Evolutionary conservation across 148 eudicot genomes (phyloP).

Genomic region (Chenopodium formosanum): DNA sequence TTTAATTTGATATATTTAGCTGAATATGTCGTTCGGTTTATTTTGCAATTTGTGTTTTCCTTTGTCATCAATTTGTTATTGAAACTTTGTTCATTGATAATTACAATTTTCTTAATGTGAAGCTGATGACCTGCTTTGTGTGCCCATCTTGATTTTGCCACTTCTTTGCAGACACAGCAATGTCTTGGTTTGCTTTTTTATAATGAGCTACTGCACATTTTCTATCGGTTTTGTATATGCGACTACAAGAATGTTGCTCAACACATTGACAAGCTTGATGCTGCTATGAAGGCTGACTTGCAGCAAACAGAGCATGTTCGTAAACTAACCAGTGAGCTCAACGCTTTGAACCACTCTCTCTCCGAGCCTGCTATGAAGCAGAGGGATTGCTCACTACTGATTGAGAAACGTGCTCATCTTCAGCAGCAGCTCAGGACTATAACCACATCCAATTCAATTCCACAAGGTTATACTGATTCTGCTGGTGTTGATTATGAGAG

Average conservation of each 20-base stretch:
- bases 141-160: slow-evolving; percentile 5
- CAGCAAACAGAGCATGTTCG: slow-evolving; percentile 49
- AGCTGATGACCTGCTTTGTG: neutral
- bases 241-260: slow-evolving; percentile 86
- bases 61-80: neutral
- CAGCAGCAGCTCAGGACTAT: slow-evolving; percentile 55
- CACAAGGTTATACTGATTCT: slow-evolving; percentile 50
- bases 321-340: slow-evolving; percentile 60
- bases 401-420: slow-evolving; percentile 57
- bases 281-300: slow-evolving; percentile 84
- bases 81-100: neutral
- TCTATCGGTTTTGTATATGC: slow-evolving; percentile 88
- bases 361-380: slow-evolving; percentile 50
- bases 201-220: slow-evolving; percentile 78
- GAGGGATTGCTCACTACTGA: slow-evolving; percentile 54
- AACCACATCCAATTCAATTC: slow-evolving; percentile 35
- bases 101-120: neutral
- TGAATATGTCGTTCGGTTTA: neutral
- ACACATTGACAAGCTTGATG: slow-evolving; percentile 80
- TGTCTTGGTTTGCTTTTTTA: slow-evolving; percentile 88
- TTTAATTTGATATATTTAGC: neutral
- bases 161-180: slow-evolving; percentile 51
- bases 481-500: slow-evolving; percentile 61
- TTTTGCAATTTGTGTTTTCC: neutral
- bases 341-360: slow-evolving; percentile 52